These are phyloP conservation scores for Ampelocalamus luodianensis DNA, from an alignment of 176 grass and related monocot species.

Conservation along the genomic window DNA sequence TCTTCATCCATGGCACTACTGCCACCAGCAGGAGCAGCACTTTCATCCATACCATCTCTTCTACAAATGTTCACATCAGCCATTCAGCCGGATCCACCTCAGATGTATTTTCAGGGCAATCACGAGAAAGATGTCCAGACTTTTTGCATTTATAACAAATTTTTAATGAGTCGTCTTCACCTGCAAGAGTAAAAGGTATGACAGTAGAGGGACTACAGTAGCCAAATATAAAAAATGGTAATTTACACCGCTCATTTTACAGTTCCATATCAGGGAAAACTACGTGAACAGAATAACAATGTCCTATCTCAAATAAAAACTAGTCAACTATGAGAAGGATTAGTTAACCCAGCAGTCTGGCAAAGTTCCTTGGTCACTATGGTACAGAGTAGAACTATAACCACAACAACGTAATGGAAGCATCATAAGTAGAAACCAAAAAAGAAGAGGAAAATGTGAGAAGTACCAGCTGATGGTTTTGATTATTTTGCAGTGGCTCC, in stretches of 20 bases:
- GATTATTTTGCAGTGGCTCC: slow-evolving; percentile 41
- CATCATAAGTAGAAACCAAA: slow-evolving; percentile 11
- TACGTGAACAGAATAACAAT: not conserved
- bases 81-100: slow-evolving; percentile 45
- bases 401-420: not conserved
- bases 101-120: slow-evolving; percentile 76
- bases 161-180: slow-evolving; percentile 72
- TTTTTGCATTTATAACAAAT: slow-evolving; percentile 99
- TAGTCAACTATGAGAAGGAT: slow-evolving; percentile 9
- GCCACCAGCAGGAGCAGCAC: slow-evolving; percentile 33
- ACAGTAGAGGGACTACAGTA: not conserved
- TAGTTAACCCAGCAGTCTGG: not conserved
- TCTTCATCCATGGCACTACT: no score
- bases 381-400: not conserved
- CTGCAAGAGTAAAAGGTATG: slow-evolving; percentile 47
- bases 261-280: not conserved
- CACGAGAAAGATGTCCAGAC: slow-evolving; percentile 81
- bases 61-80: slow-evolving; percentile 37
- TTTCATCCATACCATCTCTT: slow-evolving; percentile 42
- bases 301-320: slow-evolving; percentile 11
- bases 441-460: slow-evolving; percentile 37
- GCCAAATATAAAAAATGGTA: slow-evolving; percentile 8
- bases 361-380: slow-evolving; percentile 8
- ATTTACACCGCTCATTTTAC: not conserved
- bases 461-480: slow-evolving; percentile 59